Conservation (phyloP, 345 rosid genomes). For the Anastatica hierochuntica region DNA sequence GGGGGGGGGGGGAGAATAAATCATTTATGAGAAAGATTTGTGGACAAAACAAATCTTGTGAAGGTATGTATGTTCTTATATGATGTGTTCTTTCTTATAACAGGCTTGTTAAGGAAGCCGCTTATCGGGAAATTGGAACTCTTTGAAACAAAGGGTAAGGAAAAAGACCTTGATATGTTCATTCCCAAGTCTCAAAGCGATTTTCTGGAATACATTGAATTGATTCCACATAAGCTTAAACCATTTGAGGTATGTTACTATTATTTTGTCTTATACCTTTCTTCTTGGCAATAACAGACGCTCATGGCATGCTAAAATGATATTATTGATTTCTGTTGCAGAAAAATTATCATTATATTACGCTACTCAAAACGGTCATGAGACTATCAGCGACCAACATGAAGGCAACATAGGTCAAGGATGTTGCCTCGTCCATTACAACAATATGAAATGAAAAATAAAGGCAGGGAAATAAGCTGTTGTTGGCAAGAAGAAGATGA, state of each 20-base stretch:
- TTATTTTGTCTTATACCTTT: background rate
- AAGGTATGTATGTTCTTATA: no score
- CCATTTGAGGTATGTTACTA: constrained; percentile 48
- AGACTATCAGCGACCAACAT: constrained; percentile 58
- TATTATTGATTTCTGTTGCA: constrained; percentile 28
- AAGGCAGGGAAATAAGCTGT: constrained; percentile 88
- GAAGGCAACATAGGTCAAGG: constrained; percentile 89
- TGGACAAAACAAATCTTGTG: no score
- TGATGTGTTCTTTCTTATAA: no score
- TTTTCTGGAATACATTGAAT: constrained; percentile 78
- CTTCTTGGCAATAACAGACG: background rate
- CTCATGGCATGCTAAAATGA: background rate
- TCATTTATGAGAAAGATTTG: no score
- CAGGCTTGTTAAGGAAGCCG: constrained; percentile 97
- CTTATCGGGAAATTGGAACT: constrained; percentile 64
- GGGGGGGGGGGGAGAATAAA: no score
- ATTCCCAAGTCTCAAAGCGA: constrained; percentile 90
- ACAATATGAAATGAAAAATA: constrained; percentile 87
- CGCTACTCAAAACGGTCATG: constrained; percentile 71
- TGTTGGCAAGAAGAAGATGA: constrained; percentile 74
- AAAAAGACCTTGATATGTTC: constrained; percentile 47
- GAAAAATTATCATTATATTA: constrained; percentile 77
- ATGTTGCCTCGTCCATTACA: constrained; percentile 66
- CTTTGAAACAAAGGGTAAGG: constrained; percentile 52
- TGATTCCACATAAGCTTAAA: constrained; percentile 56